A percentile compares a stretch with the other conserved stretches of the same genome.
Conservation (phyloP, 1,139 yeast species). For the Geotrichum restrictum region DNA sequence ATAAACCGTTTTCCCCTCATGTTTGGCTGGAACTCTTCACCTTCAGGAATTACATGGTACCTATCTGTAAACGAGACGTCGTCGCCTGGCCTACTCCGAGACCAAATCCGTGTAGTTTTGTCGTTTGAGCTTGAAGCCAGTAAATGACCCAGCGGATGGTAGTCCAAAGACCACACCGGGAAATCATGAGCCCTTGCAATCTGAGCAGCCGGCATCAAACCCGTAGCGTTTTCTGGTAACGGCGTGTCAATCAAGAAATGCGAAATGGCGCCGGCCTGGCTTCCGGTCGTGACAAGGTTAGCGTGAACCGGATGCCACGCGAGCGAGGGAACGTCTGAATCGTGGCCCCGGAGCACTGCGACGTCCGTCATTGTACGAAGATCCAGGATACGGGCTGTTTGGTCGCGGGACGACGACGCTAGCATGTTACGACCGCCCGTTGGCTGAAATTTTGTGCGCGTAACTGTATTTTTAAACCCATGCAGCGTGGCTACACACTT, state of each 20-base stretch:
- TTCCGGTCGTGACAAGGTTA: constrained; percentile 75
- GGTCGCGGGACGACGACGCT: constrained; percentile 85
- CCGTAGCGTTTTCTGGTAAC: constrained; percentile 31
- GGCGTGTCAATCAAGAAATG: constrained; percentile 67
- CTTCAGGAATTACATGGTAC: constrained; percentile 36
- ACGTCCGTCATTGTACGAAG: constrained; percentile 78
- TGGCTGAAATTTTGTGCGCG: constrained; percentile 72
- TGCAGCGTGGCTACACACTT: constrained; percentile 74
- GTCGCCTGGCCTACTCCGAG: constrained; percentile 87
- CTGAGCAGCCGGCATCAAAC: constrained; percentile 36
- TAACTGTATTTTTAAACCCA: constrained; percentile 90
- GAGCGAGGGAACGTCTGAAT: constrained; percentile 77
- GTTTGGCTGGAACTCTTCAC: constrained; percentile 7
- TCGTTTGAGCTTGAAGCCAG: constrained; percentile 92
- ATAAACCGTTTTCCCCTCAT: background rate
- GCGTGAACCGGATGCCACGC: constrained; percentile 93
- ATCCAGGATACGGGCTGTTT: constrained; percentile 84
- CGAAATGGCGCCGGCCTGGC: constrained; percentile 80
- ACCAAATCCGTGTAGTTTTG: constrained; percentile 92
- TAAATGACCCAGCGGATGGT: constrained; percentile 91
- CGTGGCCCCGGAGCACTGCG: constrained; percentile 69
- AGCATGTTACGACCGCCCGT: constrained; percentile 63
- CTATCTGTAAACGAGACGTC: constrained; percentile 79
- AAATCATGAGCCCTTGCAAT: constrained; percentile 93
- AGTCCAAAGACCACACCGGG: constrained; percentile 83